Base-by-base conservation (phyloP, 1,139 yeast species). In the Candida glucosophila region DNA sequence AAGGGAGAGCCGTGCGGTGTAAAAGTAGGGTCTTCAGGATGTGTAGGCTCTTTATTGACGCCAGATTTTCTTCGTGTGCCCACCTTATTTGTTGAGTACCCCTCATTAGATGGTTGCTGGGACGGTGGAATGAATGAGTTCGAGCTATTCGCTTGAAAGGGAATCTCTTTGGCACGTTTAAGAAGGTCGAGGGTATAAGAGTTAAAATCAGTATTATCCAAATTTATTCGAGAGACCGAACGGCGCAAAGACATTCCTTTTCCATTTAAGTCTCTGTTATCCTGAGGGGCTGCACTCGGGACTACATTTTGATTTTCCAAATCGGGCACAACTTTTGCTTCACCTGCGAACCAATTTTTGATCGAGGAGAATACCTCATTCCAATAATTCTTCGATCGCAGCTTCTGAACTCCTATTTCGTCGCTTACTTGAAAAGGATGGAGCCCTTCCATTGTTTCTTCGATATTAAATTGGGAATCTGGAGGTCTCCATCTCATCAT, bases 401-500 rank as follows among this genome's bases (percentile, higher is more conserved):
- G n/a, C n/a, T n/a, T n/a, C n/a, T n/a, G n/a, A n/a, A 10, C 13
- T 13, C 19, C 14, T 9, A 15, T n/a, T 12, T 12, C 16, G 9
- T 13, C 13, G 4, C 28, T 28, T 13, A 29, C 26, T 32, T 60
- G 63, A 30, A 42, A 67, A 0, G 72, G 69, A 34, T 68, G 74
- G 4, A 29, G 39, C 1, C 67, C 72, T 19, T 43, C 41, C 22
- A 66, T 34, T 1, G 56, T 38, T 6, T 41, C 47, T 10, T 55
- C 63, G 14, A 50, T 45, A 24, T 51, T 57, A 22, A 54, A 58
- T 20, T 67, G 66, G 1, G 73, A 62, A 6, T 52, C 57, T 4
- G 64, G 54, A 2, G 77, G 72, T 29, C 67, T 55, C 71, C 76
- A 74, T 23, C 76, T 49, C 1, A 66, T 45, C 26, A 73, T 39